Base-by-base conservation (phyloP, 768 basidiomycete genomes). In the Kwoniella mangroviensis region DNA sequence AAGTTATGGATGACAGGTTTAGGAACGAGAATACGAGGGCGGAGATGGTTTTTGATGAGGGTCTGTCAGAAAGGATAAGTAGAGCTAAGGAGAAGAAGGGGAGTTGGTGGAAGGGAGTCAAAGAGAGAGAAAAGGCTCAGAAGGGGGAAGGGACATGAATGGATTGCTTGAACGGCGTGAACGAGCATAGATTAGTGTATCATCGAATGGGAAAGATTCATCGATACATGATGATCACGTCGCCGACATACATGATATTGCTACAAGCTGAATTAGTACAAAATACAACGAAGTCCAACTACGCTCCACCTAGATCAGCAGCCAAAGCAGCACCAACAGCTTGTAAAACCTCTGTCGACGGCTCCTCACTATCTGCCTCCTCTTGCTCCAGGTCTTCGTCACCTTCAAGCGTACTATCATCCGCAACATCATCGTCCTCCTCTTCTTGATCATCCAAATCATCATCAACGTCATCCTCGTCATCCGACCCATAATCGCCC, bases 401-500 rank as follows among this genome's bases (percentile, higher is more conserved):
- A 17, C 65, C 69, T 45, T 10, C 61, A 54, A 40, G 66, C 1
- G 49, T n/a, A 19, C 21, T 51, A 5, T 54, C 56, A 13, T 43
- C 65, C 40, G 15, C 66, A 13, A 22, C 66, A 13, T 61, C 66
- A 5, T 26, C 7, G 3, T 56, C 54, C n/a, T 58, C 49, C 19
- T 21, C 60, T 17, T 63, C 87, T 66, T 80, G 85, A 51, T 66
- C 73, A 5, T 77, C 80, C 42, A 79, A 75, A 12, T 79, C 80
- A 41, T 78, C 80, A 19, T 78, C 84, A 21, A 78, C 84, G 54
- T 84, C 85, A 15, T 84, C 85, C 13, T 85, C 64, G 79, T 78
- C 68, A 40, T 77, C 78, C 17, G 76, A 77, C 9, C n/a, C 76
- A 53, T 80, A 80, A 11, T 68, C 79, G 11, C 76, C 79, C 53